Base-by-base conservation (phyloP, 257 asterid genomes). In the Ehretia macrophylla region DNA sequence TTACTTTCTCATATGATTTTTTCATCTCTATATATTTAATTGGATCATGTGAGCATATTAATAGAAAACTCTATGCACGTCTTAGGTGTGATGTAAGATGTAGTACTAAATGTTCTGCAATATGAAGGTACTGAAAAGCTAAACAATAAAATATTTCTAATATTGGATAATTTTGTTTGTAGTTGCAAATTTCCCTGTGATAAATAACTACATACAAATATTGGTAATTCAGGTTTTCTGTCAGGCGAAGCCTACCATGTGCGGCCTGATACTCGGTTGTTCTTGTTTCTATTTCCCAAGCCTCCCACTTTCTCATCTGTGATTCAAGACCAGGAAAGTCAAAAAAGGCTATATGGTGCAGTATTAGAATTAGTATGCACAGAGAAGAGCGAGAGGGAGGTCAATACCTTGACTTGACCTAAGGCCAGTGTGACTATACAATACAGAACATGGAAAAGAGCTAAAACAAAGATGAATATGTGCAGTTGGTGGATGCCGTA, bases 401-500 rank as follows among this genome's bases (percentile, higher is more conserved):
- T 4, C 50, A 5, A 32, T 72, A 84, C 96, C 94, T 87, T 85
- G 10, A 75, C 66, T 60, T 63, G 79, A 51, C 89, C 94, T 50
- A 87, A 64, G 49, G 72, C 89, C 64, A 73, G 73, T 56, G 96
- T 87, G 64, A 52, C 23, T 8, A 83, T 57, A 20, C 96, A 79
- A 55, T 76, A 77, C 4, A 81, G 64, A 32, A 87, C 68, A 40
- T 85, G 94, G 49, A 70, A 60, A 64, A 85, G 56, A 59, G 91
- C 89, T 64, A 83, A 66, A 10, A 71, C 81, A 65, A 87, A 87
- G 57, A 87, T 81, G 85, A 85, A 87, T 63, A 83, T 76, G 57
- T 85, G 96, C 51, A 87, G 80, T 74, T 87, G 94, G 69, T 87
- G 94, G 60, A 85, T 83, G 63, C 91, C 91, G 58, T 85, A 79